These are phyloP conservation scores for Globisporangium cystogenes DNA, from an alignment of 352 stramenopile species.

Conservation along the genomic window DNA sequence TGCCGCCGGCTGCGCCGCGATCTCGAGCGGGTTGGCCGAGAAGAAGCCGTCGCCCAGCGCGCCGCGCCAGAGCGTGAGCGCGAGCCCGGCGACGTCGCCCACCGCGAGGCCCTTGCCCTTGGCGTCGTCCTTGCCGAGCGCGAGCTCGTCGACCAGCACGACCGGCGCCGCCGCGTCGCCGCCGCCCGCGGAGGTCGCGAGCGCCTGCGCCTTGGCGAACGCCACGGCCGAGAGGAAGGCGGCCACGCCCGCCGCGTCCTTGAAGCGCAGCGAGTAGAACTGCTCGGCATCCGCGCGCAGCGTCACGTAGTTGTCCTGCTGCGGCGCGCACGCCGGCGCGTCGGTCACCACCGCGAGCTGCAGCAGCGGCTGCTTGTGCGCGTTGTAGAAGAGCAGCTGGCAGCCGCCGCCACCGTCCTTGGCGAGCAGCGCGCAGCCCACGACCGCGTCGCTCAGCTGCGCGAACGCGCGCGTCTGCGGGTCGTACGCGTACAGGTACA, in stretches of 20 bases:
- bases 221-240: constrained; percentile 48
- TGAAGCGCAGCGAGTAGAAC: constrained; percentile 78
- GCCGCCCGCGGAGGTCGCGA: constrained; percentile 10
- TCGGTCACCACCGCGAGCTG: constrained; percentile 29
- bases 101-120: constrained; percentile 20
- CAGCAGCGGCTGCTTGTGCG: constrained; percentile 56
- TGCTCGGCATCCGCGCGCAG: constrained; percentile 45
- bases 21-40: constrained; percentile 46
- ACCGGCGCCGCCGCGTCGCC: background rate
- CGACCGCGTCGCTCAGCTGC: constrained; percentile 49
- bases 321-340: constrained; percentile 38
- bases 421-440: constrained; percentile 55
- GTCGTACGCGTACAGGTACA: constrained; percentile 75
- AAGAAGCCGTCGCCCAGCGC: constrained; percentile 27
- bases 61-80: constrained; percentile 47
- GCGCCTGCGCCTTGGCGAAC: constrained; percentile 47
- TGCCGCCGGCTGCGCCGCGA: constrained; percentile 17
- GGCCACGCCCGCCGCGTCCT: constrained; percentile 28
- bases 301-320: constrained; percentile 73
- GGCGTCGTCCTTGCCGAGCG: constrained; percentile 32
- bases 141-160: constrained; percentile 44
- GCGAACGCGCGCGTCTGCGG: constrained; percentile 34
- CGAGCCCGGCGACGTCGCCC: constrained; percentile 50
- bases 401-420: constrained; percentile 15
- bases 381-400: constrained; percentile 68